Evolutionary conservation across 228 moss, liverwort and hornwort species (phyloP).

Genomic region (Sphagnum fallax): DNA sequence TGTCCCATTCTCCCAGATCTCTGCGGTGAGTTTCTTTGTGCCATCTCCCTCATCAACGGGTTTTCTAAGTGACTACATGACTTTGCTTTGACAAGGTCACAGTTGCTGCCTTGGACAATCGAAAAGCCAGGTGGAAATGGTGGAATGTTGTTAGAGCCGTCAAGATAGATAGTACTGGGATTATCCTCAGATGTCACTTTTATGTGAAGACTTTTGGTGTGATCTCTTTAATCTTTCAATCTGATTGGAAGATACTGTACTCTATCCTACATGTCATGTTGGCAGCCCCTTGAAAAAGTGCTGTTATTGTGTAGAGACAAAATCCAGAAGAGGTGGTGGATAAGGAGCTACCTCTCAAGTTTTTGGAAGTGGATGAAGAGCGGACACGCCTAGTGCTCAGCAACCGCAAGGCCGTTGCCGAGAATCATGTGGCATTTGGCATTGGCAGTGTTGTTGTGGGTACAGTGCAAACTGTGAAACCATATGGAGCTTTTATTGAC

Average conservation of each 20-base stretch:
- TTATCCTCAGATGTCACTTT: no score
- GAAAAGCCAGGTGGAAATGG: no score
- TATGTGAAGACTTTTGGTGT: no score
- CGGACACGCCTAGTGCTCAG: conserved; percentile 91
- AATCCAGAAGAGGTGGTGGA: conserved; percentile 77
- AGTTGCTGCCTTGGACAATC: no score
- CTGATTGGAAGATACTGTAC: no score
- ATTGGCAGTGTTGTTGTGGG: conserved; percentile 95
- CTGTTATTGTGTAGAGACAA: conserved; percentile 23
- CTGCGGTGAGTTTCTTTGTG: conserved; percentile 29
- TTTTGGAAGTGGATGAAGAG: conserved; percentile 97
- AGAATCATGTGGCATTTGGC: conserved; percentile 72
- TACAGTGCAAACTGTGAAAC: conserved; percentile 94
- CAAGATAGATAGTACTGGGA: neutral
- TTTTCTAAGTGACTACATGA: no score
- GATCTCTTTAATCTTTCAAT: no score
- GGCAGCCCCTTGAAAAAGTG: no score
- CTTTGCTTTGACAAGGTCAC: no score
- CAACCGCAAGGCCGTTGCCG: conserved; percentile 92
- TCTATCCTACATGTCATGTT: no score
- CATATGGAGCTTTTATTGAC: conserved; percentile 96
- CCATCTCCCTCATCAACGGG: neutral
- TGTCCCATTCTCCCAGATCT: conserved; percentile 93
- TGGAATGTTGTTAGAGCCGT: no score
- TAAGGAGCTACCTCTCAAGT: conserved; percentile 85